Evolutionary conservation across 164 flowering plant genomes (phyloP), one percentile per base, ranked within the genome.

Genomic region (Annona squamosa): DNA sequence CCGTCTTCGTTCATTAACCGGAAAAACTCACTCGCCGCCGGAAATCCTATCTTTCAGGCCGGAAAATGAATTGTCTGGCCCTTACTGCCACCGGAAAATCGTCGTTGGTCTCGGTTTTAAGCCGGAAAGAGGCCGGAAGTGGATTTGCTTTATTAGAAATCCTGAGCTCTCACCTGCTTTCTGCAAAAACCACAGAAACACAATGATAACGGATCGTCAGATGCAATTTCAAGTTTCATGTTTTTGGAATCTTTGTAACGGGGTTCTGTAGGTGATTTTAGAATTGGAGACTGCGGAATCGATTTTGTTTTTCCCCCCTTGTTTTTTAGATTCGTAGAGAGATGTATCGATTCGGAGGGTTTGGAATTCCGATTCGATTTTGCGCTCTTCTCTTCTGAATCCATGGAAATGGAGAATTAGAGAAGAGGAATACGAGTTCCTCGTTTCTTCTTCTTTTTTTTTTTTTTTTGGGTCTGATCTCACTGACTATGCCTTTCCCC

Each of bases 401-500:
- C 6, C 71, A 48, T 59, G 18, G 12, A 42, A 59, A 71, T 63
- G 69, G 75, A 64, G 76, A 18, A 4, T 52, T 70, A 57, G 16
- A 19, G 9, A 10, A 26, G 5, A 37, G 18, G 26, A 17, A 6
- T 4, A 9, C 75, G 65, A 16, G 6, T 63, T 26, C 37, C 37
- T 26, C 0, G 37, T 26, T 26, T 26, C 37, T 26, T 26, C 1
- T 44, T 61, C 37, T 26, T 26, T 26, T 44, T 61, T 10, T 7
- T 18, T 12, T 66, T 2, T 61, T 73, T 41, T 57, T 63, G 41
- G 48, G 4, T 59, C 18, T 48, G 13, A 26, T 41, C 43, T 62
- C 73, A 26, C 41, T 13, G 47, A 63, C 59, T 26, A 82, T 83
- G 87, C 87, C 87, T 43, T 85, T 85, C 73, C 90, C 90, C 73